phyloP scores from a whole-genome alignment of 2,329 filamentous ascomycete species.

The Keithomyces neogunnii region DNA sequence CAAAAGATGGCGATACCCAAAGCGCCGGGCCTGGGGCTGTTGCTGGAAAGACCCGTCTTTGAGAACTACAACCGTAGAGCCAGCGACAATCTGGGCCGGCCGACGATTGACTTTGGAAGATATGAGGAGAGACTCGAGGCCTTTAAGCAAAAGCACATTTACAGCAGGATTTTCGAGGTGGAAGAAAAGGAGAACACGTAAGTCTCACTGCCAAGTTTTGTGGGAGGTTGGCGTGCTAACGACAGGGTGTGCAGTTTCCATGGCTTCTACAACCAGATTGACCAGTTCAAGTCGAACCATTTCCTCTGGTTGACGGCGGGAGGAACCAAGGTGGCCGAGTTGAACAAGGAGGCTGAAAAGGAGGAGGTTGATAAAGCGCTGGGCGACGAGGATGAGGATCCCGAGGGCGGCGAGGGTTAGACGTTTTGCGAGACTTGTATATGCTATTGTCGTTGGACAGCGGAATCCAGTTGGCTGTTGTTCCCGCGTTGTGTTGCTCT shows the following conservation, averaged over 20 bases:
- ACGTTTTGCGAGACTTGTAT: neutral
- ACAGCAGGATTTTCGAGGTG: conserved; percentile 80
- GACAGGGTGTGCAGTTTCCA: conserved; percentile 48
- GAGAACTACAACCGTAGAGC: conserved; percentile 77
- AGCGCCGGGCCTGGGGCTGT: conserved; percentile 77
- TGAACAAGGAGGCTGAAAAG: conserved; percentile 21
- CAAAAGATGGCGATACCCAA: conserved; percentile 84
- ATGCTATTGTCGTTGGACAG: too few relatives aligned
- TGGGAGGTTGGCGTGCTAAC: conserved; percentile 7
- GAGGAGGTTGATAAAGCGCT: conserved; percentile 37
- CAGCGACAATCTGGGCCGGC: conserved; percentile 51
- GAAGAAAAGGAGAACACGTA: conserved; percentile 83
- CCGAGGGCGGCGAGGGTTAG: conserved; percentile 37
- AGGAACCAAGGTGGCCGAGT: conserved; percentile 53
- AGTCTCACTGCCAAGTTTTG: conserved; percentile 29
- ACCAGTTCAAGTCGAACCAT: conserved; percentile 62
- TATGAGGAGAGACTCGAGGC: conserved; percentile 71
- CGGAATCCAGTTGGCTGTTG: too few relatives aligned
- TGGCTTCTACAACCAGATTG: conserved; percentile 70
- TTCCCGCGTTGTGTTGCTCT: too few relatives aligned
- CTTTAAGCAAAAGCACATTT: conserved; percentile 91
- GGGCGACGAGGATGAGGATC: conserved; percentile 44
- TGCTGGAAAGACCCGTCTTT: conserved; percentile 88
- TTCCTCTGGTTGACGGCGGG: conserved; percentile 69
- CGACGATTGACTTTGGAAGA: conserved; percentile 69